Conservation (phyloP, 2,329 filamentous ascomycete genomes). For the Rhexocercosporidium sp. region DNA sequence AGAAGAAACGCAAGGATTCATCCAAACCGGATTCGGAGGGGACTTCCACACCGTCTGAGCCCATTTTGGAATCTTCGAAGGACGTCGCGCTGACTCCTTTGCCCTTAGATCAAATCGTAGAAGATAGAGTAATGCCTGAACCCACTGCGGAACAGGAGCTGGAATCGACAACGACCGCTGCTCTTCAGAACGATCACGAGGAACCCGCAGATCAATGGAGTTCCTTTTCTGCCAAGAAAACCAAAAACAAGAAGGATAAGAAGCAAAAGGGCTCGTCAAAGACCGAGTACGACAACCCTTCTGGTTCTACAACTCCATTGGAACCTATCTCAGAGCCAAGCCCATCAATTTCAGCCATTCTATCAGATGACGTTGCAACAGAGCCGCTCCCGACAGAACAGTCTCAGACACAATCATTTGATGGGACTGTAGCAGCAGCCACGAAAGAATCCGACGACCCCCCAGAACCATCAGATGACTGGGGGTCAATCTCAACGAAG, state of each 20-base stretch:
- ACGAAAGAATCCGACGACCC: slow-evolving; percentile 6
- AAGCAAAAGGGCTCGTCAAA: slow-evolving; percentile 17
- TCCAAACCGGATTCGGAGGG: slow-evolving; percentile 25
- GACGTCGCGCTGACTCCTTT: slow-evolving; percentile 18
- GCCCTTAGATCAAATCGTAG: slow-evolving; percentile 14
- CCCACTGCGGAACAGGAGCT: neutral
- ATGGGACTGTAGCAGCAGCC: neutral
- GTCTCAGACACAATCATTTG: neutral
- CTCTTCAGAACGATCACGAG: slow-evolving; percentile 9
- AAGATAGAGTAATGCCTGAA: slow-evolving; percentile 1
- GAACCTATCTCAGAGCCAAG: slow-evolving; percentile 12
- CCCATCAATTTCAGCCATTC: neutral
- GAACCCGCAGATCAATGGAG: slow-evolving; percentile 25
- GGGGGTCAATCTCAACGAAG: slow-evolving; percentile 16
- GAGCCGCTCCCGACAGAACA: neutral
- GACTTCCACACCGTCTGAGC: slow-evolving; percentile 18
- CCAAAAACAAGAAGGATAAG: slow-evolving; percentile 28
- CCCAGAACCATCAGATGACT: slow-evolving; percentile 15
- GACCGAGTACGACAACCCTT: slow-evolving; percentile 9
- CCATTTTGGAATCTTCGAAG: slow-evolving; percentile 15
- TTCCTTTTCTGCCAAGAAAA: slow-evolving; percentile 14
- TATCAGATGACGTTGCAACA: neutral
- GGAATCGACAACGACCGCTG: neutral
- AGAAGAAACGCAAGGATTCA: slow-evolving; percentile 28
- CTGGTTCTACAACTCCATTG: slow-evolving; percentile 18